Conservation (phyloP, 257 asterid genomes). For the Solanum piurae region DNA sequence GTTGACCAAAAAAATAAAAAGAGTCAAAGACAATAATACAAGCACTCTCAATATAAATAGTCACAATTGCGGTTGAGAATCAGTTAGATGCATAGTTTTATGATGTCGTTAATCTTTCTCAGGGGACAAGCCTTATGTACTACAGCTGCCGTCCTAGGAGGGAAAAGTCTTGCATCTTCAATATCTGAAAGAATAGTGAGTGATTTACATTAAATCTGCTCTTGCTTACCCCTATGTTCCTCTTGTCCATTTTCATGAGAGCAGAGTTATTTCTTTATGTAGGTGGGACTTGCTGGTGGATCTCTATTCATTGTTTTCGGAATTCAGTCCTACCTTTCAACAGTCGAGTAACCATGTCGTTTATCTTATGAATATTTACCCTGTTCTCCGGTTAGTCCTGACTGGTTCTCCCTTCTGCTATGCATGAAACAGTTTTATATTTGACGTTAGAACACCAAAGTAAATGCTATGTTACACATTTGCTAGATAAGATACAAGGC, state of each 20-base stretch:
- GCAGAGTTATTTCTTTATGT: constrained; percentile 6
- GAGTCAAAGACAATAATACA: neutral
- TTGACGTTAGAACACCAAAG: neutral
- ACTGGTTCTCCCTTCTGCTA: neutral
- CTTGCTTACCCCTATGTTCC: neutral
- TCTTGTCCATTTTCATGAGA: neutral
- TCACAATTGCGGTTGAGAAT: neutral
- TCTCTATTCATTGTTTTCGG: constrained; percentile 86
- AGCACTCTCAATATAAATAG: neutral
- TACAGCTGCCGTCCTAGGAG: constrained; percentile 92
- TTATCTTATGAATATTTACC: constrained; percentile 16
- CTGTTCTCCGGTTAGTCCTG: constrained; percentile 19
- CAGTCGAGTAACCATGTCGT: constrained; percentile 34
- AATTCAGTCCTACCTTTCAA: constrained; percentile 80
- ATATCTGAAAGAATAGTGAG: constrained; percentile 84
- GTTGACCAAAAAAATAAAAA: neutral
- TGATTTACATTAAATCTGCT: neutral
- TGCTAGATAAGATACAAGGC: neutral
- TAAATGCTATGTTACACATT: neutral
- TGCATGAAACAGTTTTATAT: neutral
- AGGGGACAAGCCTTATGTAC: constrained; percentile 97
- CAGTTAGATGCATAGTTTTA: neutral
- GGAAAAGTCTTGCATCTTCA: constrained; percentile 81
- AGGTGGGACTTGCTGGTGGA: constrained; percentile 92
- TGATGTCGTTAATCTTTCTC: constrained; percentile 19